Percentiles rank a stretch among this genome's conserved stretches.
phyloP scores from a whole-genome alignment of 495 filamentous ascomycete genomes.

The Penicillium ucsense region DNA sequence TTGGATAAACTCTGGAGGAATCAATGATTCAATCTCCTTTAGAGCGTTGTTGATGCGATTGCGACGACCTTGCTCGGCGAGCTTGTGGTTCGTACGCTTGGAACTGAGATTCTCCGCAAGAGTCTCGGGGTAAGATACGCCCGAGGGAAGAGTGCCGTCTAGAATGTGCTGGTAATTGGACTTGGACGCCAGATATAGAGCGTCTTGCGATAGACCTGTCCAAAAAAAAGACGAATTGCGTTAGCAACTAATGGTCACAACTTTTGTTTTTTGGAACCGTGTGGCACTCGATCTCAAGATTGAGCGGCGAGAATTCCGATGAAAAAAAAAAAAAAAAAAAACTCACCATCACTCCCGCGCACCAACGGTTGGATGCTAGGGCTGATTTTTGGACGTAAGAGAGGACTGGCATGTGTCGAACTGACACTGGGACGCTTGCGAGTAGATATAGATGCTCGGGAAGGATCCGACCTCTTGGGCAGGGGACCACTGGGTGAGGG shows the following conservation, averaged over 20 bases:
- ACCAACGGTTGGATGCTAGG: slow-evolving; percentile 89
- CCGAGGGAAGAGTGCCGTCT: slow-evolving; percentile 81
- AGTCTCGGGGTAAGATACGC: slow-evolving; percentile 82
- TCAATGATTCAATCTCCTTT: slow-evolving; percentile 77
- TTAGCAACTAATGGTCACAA: background rate
- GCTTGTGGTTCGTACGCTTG: slow-evolving; percentile 95
- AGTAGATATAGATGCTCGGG: slow-evolving; percentile 20
- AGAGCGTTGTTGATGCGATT: slow-evolving; percentile 93
- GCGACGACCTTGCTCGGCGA: slow-evolving; percentile 89
- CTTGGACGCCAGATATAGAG: slow-evolving; percentile 80
- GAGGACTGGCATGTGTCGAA: slow-evolving; percentile 73
- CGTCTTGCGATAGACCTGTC: slow-evolving; percentile 48
- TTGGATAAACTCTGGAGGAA: slow-evolving; percentile 48
- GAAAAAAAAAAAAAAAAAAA: too few species aligned
- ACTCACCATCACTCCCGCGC: slow-evolving; percentile 62
- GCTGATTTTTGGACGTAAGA: slow-evolving; percentile 83
- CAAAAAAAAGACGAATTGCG: background rate
- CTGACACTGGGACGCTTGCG: slow-evolving; percentile 65
- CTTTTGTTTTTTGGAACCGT: background rate
- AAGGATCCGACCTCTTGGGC: slow-evolving; percentile 29
- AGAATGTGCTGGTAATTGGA: slow-evolving; percentile 98
- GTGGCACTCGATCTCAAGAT: background rate
- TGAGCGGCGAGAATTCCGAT: too few species aligned
- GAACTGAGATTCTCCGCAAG: slow-evolving; percentile 88
- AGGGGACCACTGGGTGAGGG: slow-evolving; percentile 36